A percentile compares a stretch with the other conserved stretches of the same genome.
Conservation (phyloP, 2,329 filamentous ascomycete species). For the Pseudogymnoascus sp. region DNA sequence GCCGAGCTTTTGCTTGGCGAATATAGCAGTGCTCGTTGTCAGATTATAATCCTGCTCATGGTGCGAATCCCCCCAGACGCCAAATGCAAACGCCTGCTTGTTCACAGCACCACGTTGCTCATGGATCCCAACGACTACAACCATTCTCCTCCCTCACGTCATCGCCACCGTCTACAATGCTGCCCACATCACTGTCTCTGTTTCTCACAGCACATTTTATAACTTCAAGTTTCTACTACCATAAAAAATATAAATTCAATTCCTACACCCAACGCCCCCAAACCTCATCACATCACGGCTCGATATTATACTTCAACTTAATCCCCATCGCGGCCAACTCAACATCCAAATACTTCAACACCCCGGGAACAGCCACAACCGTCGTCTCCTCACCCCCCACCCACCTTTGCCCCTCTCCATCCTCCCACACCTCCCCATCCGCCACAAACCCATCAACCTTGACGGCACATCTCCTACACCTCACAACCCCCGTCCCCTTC, state of each 20-base stretch:
- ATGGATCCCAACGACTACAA: too few species aligned
- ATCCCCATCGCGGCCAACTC: slow-evolving; percentile 96
- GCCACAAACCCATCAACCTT: slow-evolving; percentile 34
- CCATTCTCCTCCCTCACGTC: too few species aligned
- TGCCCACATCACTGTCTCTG: too few species aligned
- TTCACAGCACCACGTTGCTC: too few species aligned
- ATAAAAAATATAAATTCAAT: not conserved
- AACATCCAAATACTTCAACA: slow-evolving; percentile 87
- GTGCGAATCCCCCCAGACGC: too few species aligned
- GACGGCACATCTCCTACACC: slow-evolving; percentile 70
- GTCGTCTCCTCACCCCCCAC: slow-evolving; percentile 87
- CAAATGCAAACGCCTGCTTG: too few species aligned
- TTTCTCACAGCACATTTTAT: too few species aligned
- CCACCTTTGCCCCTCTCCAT: slow-evolving; percentile 77
- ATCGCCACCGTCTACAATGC: too few species aligned
- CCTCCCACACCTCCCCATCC: slow-evolving; percentile 79
- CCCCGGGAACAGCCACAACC: slow-evolving; percentile 85
- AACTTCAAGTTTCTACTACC: too few species aligned
- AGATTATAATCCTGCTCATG: too few species aligned
- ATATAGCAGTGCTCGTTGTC: not conserved
- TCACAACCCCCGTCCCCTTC: slow-evolving; percentile 61
- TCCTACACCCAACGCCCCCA: not conserved
- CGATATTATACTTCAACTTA: slow-evolving; percentile 84
- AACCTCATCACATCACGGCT: slow-evolving; percentile 18
- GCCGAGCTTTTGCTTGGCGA: not conserved